Percentiles rank a stretch among this genome's conserved stretches.
phyloP scores from a whole-genome alignment of 1,284 basidiomycete species.

The Naganishia sp. region DNA sequence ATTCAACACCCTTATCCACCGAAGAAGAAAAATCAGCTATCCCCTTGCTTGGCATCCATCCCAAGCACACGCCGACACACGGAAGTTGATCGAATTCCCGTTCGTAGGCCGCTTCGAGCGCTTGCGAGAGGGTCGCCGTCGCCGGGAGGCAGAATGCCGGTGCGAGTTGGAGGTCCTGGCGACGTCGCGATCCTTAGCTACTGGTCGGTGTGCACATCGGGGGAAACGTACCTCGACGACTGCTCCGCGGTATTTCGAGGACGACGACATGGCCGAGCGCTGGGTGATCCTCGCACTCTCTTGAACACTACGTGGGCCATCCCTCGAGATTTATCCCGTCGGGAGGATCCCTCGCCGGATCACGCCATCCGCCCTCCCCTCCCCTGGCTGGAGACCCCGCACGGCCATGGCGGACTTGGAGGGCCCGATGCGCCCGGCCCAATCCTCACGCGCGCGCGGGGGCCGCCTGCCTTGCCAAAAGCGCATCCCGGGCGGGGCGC shows the following conservation, averaged over 20 bases:
- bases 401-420: slow-evolving; percentile 3
- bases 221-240: slow-evolving; percentile 57
- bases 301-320: not conserved
- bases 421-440: not conserved
- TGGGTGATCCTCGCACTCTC: not conserved
- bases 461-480: not conserved
- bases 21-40: slow-evolving; percentile 1
- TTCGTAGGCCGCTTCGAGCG: slow-evolving; percentile 82
- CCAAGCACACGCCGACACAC: slow-evolving; percentile 56
- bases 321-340: not conserved
- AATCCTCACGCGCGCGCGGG: too few relatives aligned
- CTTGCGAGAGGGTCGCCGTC: slow-evolving; percentile 68
- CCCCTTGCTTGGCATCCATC: not conserved
- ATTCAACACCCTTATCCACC: slow-evolving; percentile 66
- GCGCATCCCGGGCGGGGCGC: not conserved
- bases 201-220: slow-evolving; percentile 11
- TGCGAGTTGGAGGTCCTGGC: slow-evolving; percentile 79
- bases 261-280: not conserved
- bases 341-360: too few relatives aligned
- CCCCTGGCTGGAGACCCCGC: not conserved
- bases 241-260: slow-evolving; percentile 33
- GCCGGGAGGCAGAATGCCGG: slow-evolving; percentile 81
- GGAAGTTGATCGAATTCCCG: slow-evolving; percentile 88
- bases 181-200: slow-evolving; percentile 14
- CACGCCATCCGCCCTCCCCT: not conserved